These are phyloP conservation scores for Cytospora piceicola DNA, from an alignment of 2,329 filamentous ascomycete species.

Conservation along the genomic window DNA sequence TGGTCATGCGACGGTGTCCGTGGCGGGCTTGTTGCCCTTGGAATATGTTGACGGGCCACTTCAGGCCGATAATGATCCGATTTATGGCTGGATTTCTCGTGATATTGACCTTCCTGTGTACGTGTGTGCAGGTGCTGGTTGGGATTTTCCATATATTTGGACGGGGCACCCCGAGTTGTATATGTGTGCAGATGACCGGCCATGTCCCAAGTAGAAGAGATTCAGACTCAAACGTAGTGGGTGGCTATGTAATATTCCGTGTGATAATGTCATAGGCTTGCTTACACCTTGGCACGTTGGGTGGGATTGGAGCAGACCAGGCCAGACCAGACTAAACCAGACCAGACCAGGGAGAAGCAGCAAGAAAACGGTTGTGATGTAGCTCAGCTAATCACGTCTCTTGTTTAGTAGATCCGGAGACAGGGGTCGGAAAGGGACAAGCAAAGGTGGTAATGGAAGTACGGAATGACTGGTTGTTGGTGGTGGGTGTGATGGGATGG, in stretches of 20 bases:
- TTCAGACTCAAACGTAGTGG: conserved; percentile 1
- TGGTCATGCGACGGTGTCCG: conserved; percentile 18
- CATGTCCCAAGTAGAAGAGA: conserved; percentile 3
- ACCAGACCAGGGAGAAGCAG: conserved; percentile 12
- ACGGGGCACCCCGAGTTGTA: conserved; percentile 18
- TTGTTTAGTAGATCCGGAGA: conserved; percentile 4
- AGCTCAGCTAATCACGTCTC: conserved; percentile 22
- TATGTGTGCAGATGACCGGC: conserved; percentile 12
- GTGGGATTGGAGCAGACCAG: conserved; percentile 17
- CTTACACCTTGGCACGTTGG: not conserved
- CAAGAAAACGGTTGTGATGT: conserved; percentile 9
- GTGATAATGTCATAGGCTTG: conserved; percentile 30
- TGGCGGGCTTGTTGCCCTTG: conserved; percentile 18
- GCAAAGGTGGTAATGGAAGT: not conserved
- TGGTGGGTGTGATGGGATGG: not conserved
- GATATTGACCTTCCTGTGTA: not conserved
- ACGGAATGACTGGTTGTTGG: not conserved
- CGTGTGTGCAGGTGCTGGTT: conserved; percentile 9
- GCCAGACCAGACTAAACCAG: conserved; percentile 1
- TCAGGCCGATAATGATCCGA: conserved; percentile 4
- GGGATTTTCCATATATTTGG: conserved; percentile 3
- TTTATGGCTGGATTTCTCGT: not conserved
- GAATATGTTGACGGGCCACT: conserved; percentile 5
- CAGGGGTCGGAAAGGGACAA: not conserved
- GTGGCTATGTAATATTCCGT: conserved; percentile 29